Base-by-base conservation (phyloP, 805 yeast species). In the Middelhovenomyces tepae region DNA sequence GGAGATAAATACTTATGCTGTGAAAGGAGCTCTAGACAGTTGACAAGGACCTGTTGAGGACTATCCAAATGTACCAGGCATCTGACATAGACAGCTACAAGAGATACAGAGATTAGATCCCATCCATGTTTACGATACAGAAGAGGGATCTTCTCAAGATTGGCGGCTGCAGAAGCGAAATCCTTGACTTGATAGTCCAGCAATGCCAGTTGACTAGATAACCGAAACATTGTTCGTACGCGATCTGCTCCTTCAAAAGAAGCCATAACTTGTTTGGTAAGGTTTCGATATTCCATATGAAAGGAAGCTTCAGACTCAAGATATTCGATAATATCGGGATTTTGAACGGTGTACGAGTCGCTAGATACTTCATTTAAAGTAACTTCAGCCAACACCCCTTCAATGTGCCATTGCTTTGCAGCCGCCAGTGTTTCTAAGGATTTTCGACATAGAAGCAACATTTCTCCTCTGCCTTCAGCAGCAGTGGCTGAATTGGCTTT, bases 181-280 rank as follows among this genome's bases (percentile, higher is more conserved):
- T 80, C 65, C 3, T 67, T 57, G 19, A 63, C 59, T 43, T 71
- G 73, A 50, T 71, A 77, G 38, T 78, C 75, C 11, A 85, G 55
- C 7, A 80, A 50, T 0, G 94, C 95, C 34, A 85, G 65, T 42
- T 89, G 95, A 5, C 83, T 72, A 1, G 87, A 75, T 10, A 91
- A 61, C 4, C 78, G 63, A 46, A 82, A 87, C 5, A 81, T 76
- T 0, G 84, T 67, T 41, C 89, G 67, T 10, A 74, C 68, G 36
- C 84, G 64, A 4, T 55, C 61, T 2, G 80, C 69, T 1, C 51
- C 42, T 4, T 69, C 64, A 42, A 71, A 79, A 28, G 70, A 70
- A 11, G 59, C 57, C 11, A 77, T 70, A 0, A 78, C 71, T 1
- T 60, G 54, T 35, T 72, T 73, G 0, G 94, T 82, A 11, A 73